Evolutionary conservation across 192 early-diverging fungal species (phyloP), one percentile per base, ranked within the genome.

Genomic region (Chytriomyces confervae): DNA sequence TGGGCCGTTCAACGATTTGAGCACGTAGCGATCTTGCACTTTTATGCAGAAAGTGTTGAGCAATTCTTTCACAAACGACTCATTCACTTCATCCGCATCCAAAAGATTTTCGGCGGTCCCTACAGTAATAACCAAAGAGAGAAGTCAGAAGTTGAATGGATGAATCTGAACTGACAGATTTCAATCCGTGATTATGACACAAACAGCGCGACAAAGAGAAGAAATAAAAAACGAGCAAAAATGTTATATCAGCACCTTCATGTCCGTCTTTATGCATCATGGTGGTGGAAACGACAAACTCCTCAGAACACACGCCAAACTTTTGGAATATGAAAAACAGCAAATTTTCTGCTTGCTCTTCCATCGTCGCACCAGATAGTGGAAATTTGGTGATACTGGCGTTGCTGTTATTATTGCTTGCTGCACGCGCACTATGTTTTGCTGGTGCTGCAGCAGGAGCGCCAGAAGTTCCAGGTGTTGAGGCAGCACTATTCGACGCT

Each of bases 341-440:
- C n/a, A 77, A 20, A 47, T 77, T 69, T 62, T 77, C 66, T 16
- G 13, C 23, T 47, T 77, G 76, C 8, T 48, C 50, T 10, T 57
- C 50, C 13, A 36, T 10, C 9, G 66, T 69, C n/a, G 36, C 44
- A 6, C 76, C 76, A 57, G 53, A 57, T 13, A 57, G 53, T 20
- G 13, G 13, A 5, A 57, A 57, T 20, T n/a, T n/a, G 53, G 53
- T 57, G 16, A 20, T 20, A 20, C 1, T n/a, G 3, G 53, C 53
- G 16, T 13, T 20, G 20, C 13, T 20, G 20, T 20, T 20, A 57
- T 13, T 57, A 20, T 13, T 57, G 3, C 16, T 20, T n/a, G 53
- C 3, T 13, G 53, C 53, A 36, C 36, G 36, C 36, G 36, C 36
- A 4, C 36, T 36, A 0, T 36, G 36, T 36, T 36, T 36, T 36